phyloP scores from a whole-genome alignment of 23 red algal genomes.

The Agarophyton chilense region DNA sequence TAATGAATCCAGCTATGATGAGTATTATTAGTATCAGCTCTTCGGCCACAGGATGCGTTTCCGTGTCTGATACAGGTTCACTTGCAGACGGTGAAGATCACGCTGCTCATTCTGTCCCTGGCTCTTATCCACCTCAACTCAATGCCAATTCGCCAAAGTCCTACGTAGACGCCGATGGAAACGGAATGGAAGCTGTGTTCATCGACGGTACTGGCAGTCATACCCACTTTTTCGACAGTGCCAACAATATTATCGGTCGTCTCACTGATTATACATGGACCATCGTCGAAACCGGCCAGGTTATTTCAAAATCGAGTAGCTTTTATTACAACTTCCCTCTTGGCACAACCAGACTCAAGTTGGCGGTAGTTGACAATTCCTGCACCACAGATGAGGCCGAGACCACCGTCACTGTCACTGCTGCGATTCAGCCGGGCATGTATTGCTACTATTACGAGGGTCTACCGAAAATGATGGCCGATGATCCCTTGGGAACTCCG shows the following conservation, averaged over 20 bases:
- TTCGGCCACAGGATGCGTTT: background rate
- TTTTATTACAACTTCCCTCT: conserved; percentile 63
- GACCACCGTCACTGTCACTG: conserved; percentile 75
- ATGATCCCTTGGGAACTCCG: background rate
- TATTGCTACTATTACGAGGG: conserved; percentile 79
- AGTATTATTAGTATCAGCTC: conserved; percentile 16
- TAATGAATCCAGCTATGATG: conserved; percentile 28
- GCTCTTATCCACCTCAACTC: conserved; percentile 50
- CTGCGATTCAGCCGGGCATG: conserved; percentile 39
- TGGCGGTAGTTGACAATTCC: conserved; percentile 47
- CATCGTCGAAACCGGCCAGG: conserved; percentile 61
- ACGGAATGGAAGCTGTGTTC: conserved; percentile 28
- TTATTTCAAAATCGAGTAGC: conserved; percentile 1
- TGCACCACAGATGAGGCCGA: conserved; percentile 56
- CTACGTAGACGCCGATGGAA: conserved; percentile 57
- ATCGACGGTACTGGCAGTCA: conserved; percentile 62
- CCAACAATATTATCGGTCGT: conserved; percentile 56
- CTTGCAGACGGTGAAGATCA: conserved; percentile 39
- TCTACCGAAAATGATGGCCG: background rate
- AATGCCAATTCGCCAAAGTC: conserved; percentile 51
- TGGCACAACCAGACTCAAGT: conserved; percentile 57
- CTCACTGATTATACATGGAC: conserved; percentile 61
- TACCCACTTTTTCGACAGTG: conserved; percentile 66
- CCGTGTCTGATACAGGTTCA: background rate
- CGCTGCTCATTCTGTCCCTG: conserved; percentile 65